These are phyloP conservation scores for Sicyos edulis DNA, from an alignment of 306 rosid genomes.

Conservation along the genomic window DNA sequence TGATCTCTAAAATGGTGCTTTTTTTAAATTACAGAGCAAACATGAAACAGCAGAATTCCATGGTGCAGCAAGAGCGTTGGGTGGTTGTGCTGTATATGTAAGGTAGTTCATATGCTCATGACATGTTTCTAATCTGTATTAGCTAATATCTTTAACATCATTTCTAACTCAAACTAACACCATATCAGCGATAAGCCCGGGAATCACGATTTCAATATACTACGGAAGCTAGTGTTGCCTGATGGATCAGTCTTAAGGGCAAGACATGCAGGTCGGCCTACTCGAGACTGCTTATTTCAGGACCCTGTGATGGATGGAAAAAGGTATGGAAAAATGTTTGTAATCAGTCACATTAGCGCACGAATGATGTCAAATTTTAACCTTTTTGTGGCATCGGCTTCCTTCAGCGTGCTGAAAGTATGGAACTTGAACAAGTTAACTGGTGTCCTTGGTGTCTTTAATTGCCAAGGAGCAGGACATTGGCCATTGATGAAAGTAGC, in stretches of 20 bases:
- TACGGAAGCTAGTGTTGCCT: constrained; percentile 52
- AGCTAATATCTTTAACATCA: not conserved
- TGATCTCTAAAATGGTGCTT: not conserved
- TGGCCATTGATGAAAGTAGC: constrained; percentile 52
- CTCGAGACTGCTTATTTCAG: constrained; percentile 60
- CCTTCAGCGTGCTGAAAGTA: constrained; percentile 52
- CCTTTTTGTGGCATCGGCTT: not conserved
- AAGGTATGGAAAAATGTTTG: constrained; percentile 28
- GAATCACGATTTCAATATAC: constrained; percentile 57
- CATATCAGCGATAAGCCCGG: constrained; percentile 55
- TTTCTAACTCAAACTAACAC: not conserved
- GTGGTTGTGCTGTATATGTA: constrained; percentile 67
- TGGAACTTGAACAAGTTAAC: constrained; percentile 61
- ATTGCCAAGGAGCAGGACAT: constrained; percentile 69
- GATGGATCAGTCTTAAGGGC: constrained; percentile 69
- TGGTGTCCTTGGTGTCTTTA: constrained; percentile 55
- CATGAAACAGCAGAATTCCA: constrained; percentile 70
- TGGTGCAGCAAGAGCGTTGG: constrained; percentile 79
- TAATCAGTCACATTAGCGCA: not conserved
- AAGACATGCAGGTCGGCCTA: constrained; percentile 58
- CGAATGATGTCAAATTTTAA: not conserved
- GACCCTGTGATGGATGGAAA: constrained; percentile 57
- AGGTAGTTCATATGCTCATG: constrained; percentile 34
- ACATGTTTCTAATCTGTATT: not conserved
- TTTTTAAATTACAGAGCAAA: constrained; percentile 40